Percentiles rank a stretch among this genome's conserved stretches.
phyloP scores from a whole-genome alignment of 1,139 yeast species.

The Geotrichum restrictum region DNA sequence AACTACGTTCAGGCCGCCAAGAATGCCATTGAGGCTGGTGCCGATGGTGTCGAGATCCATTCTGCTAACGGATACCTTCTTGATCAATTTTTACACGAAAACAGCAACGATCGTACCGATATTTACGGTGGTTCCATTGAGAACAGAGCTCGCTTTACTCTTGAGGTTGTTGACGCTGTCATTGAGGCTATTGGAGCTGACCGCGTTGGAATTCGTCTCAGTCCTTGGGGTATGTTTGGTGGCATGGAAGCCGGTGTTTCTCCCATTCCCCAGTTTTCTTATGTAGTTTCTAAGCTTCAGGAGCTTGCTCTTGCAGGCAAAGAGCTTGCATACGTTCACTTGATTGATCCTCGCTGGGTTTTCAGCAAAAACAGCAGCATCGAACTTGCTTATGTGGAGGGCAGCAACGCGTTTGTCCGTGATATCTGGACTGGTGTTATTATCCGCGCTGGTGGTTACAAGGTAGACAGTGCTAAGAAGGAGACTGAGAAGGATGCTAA shows the following conservation, averaged over 20 bases:
- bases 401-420: constrained; percentile 17
- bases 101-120: constrained; percentile 60
- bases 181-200: constrained; percentile 52
- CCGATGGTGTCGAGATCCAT: constrained; percentile 67
- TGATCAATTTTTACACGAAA: constrained; percentile 49
- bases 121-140: constrained; percentile 68
- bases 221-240: constrained; percentile 49
- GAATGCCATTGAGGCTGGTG: constrained; percentile 53
- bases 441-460: constrained; percentile 43
- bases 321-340: constrained; percentile 48
- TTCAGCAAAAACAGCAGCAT: neutral
- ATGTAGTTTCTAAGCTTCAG: constrained; percentile 34
- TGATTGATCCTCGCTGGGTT: constrained; percentile 44
- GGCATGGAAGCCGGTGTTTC: constrained; percentile 37
- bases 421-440: constrained; percentile 42
- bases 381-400: constrained; percentile 8
- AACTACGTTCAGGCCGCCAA: constrained; percentile 44
- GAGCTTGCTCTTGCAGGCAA: constrained; percentile 37
- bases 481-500: constrained; percentile 38
- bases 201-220: constrained; percentile 55
- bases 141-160: constrained; percentile 56
- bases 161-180: constrained; percentile 54
- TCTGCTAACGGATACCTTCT: constrained; percentile 66
- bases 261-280: constrained; percentile 33
- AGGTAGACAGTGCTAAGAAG: constrained; percentile 30